phyloP scores from a whole-genome alignment of 2,329 filamentous ascomycete genomes.

The Talaromyces sp. region DNA sequence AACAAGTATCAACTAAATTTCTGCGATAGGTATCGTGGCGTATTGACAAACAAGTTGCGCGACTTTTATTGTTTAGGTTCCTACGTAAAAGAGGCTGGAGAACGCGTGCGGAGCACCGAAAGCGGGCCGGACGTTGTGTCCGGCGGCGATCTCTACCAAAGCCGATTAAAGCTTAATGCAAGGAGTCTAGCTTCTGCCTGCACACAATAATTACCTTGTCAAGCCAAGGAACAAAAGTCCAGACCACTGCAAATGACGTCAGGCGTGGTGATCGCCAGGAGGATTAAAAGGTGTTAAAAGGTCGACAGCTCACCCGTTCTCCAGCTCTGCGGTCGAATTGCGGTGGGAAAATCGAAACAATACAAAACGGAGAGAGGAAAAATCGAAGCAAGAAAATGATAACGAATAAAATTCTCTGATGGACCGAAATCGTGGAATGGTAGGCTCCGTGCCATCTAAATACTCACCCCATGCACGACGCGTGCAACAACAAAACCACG shows the following conservation, averaged over 20 bases:
- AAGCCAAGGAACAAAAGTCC: neutral
- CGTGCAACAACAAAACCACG: neutral
- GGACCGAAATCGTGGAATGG: neutral
- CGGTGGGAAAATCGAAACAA: neutral
- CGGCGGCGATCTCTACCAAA: neutral
- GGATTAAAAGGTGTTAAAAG: neutral
- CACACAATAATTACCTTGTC: neutral
- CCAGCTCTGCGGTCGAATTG: neutral
- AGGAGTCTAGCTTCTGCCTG: neutral
- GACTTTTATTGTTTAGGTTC: neutral
- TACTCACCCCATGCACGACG: neutral
- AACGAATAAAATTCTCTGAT: neutral
- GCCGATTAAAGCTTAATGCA: neutral
- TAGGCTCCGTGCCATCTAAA: neutral
- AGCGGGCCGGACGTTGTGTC: neutral
- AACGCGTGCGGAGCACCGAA: neutral
- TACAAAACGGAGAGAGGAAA: neutral
- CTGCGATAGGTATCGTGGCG: neutral
- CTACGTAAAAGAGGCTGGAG: neutral
- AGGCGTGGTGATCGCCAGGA: neutral
- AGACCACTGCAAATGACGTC: neutral
- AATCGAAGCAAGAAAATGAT: neutral
- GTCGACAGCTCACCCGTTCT: neutral
- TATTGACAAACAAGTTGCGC: neutral
- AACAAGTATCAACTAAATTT: neutral